Evolutionary conservation across 2,329 filamentous ascomycete genomes (phyloP), one percentile per base, ranked within the genome.

Genomic region (Leptosphaerulina australis): DNA sequence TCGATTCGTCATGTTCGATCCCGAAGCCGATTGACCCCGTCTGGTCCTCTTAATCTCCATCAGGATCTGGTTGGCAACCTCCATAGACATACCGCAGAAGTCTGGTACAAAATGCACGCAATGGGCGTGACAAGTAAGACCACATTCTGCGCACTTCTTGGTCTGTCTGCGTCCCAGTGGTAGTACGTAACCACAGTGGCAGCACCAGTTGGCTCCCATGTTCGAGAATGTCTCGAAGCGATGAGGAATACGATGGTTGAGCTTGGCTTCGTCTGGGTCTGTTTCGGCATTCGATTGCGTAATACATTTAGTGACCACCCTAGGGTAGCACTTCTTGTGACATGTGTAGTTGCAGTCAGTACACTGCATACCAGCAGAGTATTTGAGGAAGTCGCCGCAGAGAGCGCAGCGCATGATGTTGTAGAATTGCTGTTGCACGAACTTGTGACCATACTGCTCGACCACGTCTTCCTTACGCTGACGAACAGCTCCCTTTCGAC

Each of bases 381-480:
- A 97, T 72, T 97, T 99, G 76, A 99, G 87, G 69, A 99, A 97
- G 62, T 99, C 94, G 53, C 92, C 94, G 72, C 94, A 99, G 26
- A 97, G 85, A 11, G 94, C 94, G 76, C 94, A 99, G 56, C 94
- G 93, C 94, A 99, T 99, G 70, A 99, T 97, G 81, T 97, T 99
- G 86, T 97, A 99, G 76, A 99, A 99, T 74, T 97, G 94, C 73
- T 97, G 92, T 68, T 94, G 90, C 47, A 97, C 88, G 70, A 99
- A 99, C 77, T 97, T 99, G 86, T 99, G 94, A 38, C 94, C 94
- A 71, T 96, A 97, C 81, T 97, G 96, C 77, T 99, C 94, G 77
- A 97, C 90, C 4, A 99, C 88, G 68, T 97, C 92, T 74, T 99
- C 94, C 79, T 99, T 99, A 69, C 91, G 90, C 76, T 99, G 93